Evolutionary conservation across 768 basidiomycete genomes (phyloP), one percentile per base, ranked within the genome.

Genomic region (Trametes maxima): DNA sequence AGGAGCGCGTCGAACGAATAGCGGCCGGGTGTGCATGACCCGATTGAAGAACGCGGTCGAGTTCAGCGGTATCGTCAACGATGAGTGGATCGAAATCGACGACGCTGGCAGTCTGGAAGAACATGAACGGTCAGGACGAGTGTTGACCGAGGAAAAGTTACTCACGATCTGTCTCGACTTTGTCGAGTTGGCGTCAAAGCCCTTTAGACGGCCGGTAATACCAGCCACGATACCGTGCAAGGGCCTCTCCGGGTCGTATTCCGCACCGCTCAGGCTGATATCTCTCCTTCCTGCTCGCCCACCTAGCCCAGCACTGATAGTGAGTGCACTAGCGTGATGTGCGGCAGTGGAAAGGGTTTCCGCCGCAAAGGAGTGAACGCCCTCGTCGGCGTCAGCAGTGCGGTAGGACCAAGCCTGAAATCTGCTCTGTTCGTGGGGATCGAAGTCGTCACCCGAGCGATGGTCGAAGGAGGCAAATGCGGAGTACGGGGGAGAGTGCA

Each of bases 301-400:
- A 39, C 82, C 87, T 11, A 96, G 80, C 0, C 95, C 94, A 3
- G 93, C 92, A 54, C 83, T 90, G 17, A 97, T 80, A 0, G 95
- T 96, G 54, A 96, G 78, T 2, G 85, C 92, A 64, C 89, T 92
- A 24, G 92, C 94, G 74, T 97, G 95, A 73, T 97, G 95, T 1
- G 88, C 92, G 10, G 85, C 86, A 0, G 94, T 95, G 0, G 92
- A 94, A 60, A 92, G 73, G 0, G 89, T 90, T 59, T 86, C 85
- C 21, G 82, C 85, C 2, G 64, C 71, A 65, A 86, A 90, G 0
- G 88, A 87, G 64, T 82, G 79, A 35, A 87, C 75, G 19, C 85
- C 88, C 13, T 89, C 88, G 4, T 90, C 87, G 57, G 83, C 80
- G 51, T 89, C 85, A 60, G 81, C 83, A 6, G 73, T 70, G 51